phyloP scores from a whole-genome alignment of 176 grass and related monocot genomes.

The Raddia distichophylla region DNA sequence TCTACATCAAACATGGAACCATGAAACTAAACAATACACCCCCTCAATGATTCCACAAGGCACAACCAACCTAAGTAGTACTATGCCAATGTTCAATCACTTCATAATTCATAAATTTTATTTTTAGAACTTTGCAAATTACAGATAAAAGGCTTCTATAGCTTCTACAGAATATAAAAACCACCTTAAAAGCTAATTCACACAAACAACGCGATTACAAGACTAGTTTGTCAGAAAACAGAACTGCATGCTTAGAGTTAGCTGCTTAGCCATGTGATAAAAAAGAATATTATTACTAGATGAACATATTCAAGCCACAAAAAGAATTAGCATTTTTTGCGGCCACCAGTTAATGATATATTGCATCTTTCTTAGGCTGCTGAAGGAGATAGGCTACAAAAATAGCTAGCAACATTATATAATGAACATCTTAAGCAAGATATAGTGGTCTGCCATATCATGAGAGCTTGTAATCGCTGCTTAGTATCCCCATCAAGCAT shows the following conservation, averaged over 20 bases:
- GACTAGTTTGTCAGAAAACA: not conserved
- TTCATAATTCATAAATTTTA: conserved; percentile 14
- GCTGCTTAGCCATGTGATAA: not conserved
- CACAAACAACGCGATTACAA: not conserved
- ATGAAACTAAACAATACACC: not conserved
- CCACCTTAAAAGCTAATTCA: not conserved
- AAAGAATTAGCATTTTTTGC: not conserved
- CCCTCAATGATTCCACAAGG: conserved; percentile 3
- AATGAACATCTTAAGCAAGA: not conserved
- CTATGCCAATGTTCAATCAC: not conserved
- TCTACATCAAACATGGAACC: conserved; percentile 6
- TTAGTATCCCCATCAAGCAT: not conserved
- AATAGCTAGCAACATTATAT: not conserved
- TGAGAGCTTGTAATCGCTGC: not conserved
- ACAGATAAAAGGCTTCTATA: conserved; percentile 7
- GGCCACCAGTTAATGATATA: not conserved
- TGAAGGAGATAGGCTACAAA: not conserved
- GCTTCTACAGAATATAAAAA: not conserved
- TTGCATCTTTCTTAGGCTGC: not conserved
- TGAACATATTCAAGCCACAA: not conserved
- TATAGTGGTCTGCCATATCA: not conserved
- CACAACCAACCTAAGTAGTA: not conserved
- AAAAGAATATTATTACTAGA: not conserved
- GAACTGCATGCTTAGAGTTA: not conserved
- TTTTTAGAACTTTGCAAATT: not conserved